Evolutionary conservation across 2,329 filamentous ascomycete species (phyloP).

Genomic region (Emergomyces orientalis): DNA sequence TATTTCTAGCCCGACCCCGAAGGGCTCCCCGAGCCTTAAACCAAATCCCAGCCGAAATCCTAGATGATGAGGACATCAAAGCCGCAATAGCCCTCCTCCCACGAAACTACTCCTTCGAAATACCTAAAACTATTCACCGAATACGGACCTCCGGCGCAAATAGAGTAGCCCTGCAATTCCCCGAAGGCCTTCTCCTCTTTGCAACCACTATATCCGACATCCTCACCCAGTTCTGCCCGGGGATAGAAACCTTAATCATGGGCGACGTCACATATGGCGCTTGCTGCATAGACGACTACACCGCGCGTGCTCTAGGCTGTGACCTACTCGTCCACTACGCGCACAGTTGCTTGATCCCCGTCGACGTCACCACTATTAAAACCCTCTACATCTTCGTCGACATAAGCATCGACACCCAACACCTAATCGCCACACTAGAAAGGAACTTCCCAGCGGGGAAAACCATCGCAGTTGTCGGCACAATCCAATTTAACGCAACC

Average conservation of each 20-base stretch:
- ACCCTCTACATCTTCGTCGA: constrained; percentile 97
- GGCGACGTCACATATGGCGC: constrained; percentile 97
- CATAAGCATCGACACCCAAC: constrained; percentile 85
- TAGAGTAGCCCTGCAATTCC: constrained; percentile 90
- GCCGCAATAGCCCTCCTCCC: constrained; percentile 80
- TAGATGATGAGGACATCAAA: constrained; percentile 76
- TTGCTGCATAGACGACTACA: constrained; percentile 98
- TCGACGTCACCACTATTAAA: constrained; percentile 93
- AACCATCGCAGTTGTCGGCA: constrained; percentile 86
- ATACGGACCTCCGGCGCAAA: constrained; percentile 72
- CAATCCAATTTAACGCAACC: constrained; percentile 97
- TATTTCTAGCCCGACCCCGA: constrained; percentile 59
- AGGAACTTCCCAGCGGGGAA: constrained; percentile 80
- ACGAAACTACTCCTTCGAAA: constrained; percentile 96
- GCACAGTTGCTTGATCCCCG: constrained; percentile 90
- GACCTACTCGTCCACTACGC: constrained; percentile 95
- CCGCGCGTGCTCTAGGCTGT: constrained; percentile 83
- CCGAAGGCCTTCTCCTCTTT: constrained; percentile 88
- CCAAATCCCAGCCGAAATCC: constrained; percentile 78
- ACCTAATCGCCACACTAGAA: constrained; percentile 76
- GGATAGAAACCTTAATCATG: constrained; percentile 92
- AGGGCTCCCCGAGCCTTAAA: constrained; percentile 74
- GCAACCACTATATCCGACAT: constrained; percentile 98
- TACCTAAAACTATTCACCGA: constrained; percentile 94
- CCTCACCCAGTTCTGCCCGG: constrained; percentile 84